These are phyloP conservation scores for Trichomonascaceae sp. DNA, from an alignment of 1,139 yeast species.

Conservation along the genomic window DNA sequence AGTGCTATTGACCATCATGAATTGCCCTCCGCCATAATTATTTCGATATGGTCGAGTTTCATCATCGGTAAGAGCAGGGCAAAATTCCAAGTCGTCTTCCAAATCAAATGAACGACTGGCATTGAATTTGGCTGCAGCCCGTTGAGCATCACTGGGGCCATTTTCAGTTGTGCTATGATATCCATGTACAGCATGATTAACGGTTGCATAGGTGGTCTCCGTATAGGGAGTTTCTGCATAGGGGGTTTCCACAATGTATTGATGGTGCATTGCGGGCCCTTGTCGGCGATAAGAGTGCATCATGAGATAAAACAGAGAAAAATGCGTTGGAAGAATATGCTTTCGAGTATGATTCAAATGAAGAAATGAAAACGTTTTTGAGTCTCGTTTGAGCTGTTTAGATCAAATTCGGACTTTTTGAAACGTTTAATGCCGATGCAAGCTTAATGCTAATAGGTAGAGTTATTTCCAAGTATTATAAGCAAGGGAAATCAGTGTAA, in stretches of 20 bases:
- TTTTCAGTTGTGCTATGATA: neutral
- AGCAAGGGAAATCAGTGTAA: neutral
- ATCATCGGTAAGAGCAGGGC: constrained; percentile 42
- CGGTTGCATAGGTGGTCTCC: neutral
- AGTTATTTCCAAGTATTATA: neutral
- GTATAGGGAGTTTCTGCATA: neutral
- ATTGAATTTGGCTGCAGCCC: constrained; percentile 38
- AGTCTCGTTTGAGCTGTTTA: no score
- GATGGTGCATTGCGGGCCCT: neutral
- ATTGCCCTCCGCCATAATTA: neutral
- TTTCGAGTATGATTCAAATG: no score
- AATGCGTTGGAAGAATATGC: neutral
- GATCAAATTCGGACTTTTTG: neutral
- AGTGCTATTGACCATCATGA: neutral
- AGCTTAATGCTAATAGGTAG: neutral
- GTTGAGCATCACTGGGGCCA: neutral
- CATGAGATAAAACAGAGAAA: neutral
- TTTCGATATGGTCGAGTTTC: constrained; percentile 16
- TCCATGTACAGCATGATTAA: neutral
- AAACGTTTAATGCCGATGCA: neutral
- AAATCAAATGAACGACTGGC: constrained; percentile 58
- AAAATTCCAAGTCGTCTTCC: constrained; percentile 62
- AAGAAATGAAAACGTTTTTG: no score
- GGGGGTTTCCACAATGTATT: neutral
- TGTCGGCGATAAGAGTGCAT: neutral